phyloP scores from a whole-genome alignment of 352 stramenopile species.

The Pythium phragmitis region DNA sequence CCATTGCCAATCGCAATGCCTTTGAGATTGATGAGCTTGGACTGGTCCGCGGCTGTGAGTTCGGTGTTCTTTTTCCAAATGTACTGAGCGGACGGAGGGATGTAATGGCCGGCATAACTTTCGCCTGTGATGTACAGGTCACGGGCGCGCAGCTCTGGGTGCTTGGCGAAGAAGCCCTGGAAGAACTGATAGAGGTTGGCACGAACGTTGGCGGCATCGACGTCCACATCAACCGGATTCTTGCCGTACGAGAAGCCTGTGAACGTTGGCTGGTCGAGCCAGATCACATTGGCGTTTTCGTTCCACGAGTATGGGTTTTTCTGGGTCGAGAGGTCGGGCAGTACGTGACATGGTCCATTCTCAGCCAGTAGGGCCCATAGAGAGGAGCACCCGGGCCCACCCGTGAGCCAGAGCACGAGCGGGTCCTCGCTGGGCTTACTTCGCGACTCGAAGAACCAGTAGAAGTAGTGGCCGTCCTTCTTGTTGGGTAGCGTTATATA shows the following conservation, averaged over 20 bases:
- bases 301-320: constrained; percentile 37
- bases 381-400: constrained; percentile 41
- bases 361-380: constrained; percentile 43
- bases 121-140: constrained; percentile 55
- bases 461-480: constrained; percentile 54
- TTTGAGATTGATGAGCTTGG: constrained; percentile 43
- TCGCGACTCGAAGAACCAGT: constrained; percentile 56
- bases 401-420: constrained; percentile 53
- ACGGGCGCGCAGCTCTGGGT: constrained; percentile 38
- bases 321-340: constrained; percentile 8
- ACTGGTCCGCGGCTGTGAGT: constrained; percentile 27
- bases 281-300: constrained; percentile 48
- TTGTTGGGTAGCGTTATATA: constrained; percentile 54
- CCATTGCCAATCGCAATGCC: constrained; percentile 77
- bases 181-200: constrained; percentile 57
- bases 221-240: constrained; percentile 22
- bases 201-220: constrained; percentile 36
- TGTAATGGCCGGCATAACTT: constrained; percentile 59
- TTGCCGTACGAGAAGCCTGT: constrained; percentile 40
- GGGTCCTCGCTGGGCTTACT: constrained; percentile 32
- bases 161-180: constrained; percentile 46
- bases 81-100: constrained; percentile 41
- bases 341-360: constrained; percentile 54
- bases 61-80: constrained; percentile 35
- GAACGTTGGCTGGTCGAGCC: constrained; percentile 41